Evolutionary conservation across 2,329 filamentous ascomycete species (phyloP).

Genomic region (Colletotrichum euphorbiae): DNA sequence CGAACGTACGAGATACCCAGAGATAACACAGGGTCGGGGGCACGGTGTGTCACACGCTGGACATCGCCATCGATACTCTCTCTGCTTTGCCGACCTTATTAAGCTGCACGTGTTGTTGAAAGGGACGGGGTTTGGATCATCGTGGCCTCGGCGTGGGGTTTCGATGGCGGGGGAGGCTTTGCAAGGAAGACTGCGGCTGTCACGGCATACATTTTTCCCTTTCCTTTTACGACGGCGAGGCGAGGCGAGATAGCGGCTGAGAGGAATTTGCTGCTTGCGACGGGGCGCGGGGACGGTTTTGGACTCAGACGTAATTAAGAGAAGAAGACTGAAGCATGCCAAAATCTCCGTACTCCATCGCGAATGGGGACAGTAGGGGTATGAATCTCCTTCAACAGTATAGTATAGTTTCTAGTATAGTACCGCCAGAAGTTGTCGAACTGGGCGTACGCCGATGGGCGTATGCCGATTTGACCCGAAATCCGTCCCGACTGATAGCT

Average conservation of each 20-base stretch:
- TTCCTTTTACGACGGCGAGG: neutral
- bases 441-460: too few species aligned
- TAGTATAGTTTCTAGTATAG: too few species aligned
- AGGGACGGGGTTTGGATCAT: neutral
- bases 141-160: neutral
- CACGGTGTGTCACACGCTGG: neutral
- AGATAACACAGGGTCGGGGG: neutral
- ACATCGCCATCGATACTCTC: neutral
- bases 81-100: neutral
- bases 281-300: conserved; percentile 1
- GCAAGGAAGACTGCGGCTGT: conserved; percentile 14
- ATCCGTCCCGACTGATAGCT: too few species aligned
- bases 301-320: neutral
- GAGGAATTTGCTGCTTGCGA: neutral
- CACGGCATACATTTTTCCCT: neutral
- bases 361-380: too few species aligned
- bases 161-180: conserved; percentile 14
- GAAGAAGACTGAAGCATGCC: neutral
- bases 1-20: conserved; percentile 7
- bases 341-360: too few species aligned
- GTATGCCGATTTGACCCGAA: too few species aligned
- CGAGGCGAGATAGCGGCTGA: neutral
- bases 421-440: too few species aligned
- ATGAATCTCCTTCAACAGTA: too few species aligned
- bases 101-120: neutral